phyloP scores from a whole-genome alignment of 192 early-diverging fungal genomes.

The Backusella morwellensis region DNA sequence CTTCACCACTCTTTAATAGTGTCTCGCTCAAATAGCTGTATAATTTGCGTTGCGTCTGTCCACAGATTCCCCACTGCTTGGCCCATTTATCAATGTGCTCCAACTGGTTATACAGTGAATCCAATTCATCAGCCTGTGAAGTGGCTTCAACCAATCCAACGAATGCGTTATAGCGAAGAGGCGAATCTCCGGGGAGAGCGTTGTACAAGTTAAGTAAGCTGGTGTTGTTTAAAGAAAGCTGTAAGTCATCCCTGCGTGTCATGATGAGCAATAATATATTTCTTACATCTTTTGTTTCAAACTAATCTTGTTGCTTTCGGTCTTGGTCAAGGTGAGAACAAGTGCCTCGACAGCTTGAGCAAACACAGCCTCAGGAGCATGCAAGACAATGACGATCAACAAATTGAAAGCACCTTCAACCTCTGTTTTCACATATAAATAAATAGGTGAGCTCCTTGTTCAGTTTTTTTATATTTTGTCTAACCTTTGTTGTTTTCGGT shows the following conservation, averaged over 20 bases:
- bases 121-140: conserved; percentile 64
- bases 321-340: conserved; percentile 37
- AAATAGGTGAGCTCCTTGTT: background rate
- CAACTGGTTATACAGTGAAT: conserved; percentile 62
- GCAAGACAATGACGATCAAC: conserved; percentile 59
- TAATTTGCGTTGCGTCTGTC: conserved; percentile 56
- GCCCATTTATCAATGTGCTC: conserved; percentile 62
- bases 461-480: background rate
- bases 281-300: conserved; percentile 65
- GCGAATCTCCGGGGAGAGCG: conserved; percentile 53
- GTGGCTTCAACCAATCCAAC: conserved; percentile 74
- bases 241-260: background rate
- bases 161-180: conserved; percentile 69
- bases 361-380: conserved; percentile 44
- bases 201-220: conserved; percentile 80
- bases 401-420: conserved; percentile 69
- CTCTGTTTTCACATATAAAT: conserved; percentile 34
- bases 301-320: conserved; percentile 44
- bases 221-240: background rate
- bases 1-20: conserved; percentile 55
- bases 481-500: conserved; percentile 58
- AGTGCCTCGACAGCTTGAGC: conserved; percentile 48
- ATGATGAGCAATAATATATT: background rate
- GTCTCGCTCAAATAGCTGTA: conserved; percentile 63
- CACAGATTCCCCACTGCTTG: conserved; percentile 64